Conservation (phyloP, 768 basidiomycete species). For the Mycena galericulata region DNA sequence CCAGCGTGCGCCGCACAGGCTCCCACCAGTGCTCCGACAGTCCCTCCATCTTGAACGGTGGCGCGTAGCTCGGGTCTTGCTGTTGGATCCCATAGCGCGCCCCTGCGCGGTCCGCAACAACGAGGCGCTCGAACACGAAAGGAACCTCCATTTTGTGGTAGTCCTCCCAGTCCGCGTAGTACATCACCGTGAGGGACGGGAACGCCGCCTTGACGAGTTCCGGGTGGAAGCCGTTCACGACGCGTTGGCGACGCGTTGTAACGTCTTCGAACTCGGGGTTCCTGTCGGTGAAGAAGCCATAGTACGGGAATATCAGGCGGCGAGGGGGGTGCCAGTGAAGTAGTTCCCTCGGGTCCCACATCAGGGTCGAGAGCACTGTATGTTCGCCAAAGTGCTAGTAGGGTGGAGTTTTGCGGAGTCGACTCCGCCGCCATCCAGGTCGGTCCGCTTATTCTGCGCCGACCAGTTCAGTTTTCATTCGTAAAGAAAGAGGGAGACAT, state of each 20-base stretch:
- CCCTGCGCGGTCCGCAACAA: slow-evolving; percentile 82
- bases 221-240: slow-evolving; percentile 77
- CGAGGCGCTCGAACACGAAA: slow-evolving; percentile 79
- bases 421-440: slow-evolving; percentile 74
- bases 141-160: slow-evolving; percentile 75
- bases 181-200: slow-evolving; percentile 75
- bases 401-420: slow-evolving; percentile 71
- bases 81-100: slow-evolving; percentile 54
- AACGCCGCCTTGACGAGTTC: slow-evolving; percentile 80
- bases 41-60: slow-evolving; percentile 56
- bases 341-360: slow-evolving; percentile 57
- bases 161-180: slow-evolving; percentile 83
- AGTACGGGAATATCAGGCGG: slow-evolving; percentile 81
- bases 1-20: slow-evolving; percentile 59
- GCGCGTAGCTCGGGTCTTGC: slow-evolving; percentile 56
- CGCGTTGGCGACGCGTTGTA: slow-evolving; percentile 56
- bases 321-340: slow-evolving; percentile 72
- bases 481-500: slow-evolving; percentile 34
- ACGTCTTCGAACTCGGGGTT: slow-evolving; percentile 51
- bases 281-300: slow-evolving; percentile 68
- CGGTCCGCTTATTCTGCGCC: slow-evolving; percentile 70
- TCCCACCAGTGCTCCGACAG: slow-evolving; percentile 77
- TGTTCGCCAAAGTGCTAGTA: slow-evolving; percentile 60
- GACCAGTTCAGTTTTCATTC: not conserved
- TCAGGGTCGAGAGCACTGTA: slow-evolving; percentile 35